Evolutionary conservation across 2,329 filamentous ascomycete genomes (phyloP), one percentile per base, ranked within the genome.

Genomic region (Pyricularia pennisetigena): DNA sequence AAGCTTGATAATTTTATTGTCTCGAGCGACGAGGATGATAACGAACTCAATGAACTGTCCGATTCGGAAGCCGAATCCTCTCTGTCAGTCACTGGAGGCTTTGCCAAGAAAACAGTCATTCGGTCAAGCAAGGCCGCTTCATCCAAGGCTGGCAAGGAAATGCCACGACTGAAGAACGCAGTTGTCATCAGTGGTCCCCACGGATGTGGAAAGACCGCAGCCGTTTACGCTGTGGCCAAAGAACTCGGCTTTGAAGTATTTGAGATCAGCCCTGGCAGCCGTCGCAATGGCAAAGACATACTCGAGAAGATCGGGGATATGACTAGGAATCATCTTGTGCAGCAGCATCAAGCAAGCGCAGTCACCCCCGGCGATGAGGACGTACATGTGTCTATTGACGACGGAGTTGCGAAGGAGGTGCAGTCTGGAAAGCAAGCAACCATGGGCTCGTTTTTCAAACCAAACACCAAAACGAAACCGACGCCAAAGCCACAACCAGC

Each of bases 221-320:
- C 93, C 1, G 90, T 97, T 0, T 94, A 96, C 77, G 95, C 95
- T 4, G 90, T 94, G 61, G 94, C 95, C 4, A 94, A 92, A 74
- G 94, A 99, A 78, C 83, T 98, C 20, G 93, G 87, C 0, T 98
- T 96, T 74, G 94, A 97, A 74, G 86, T 99, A 1, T 99, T 99
- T 72, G 95, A 99, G 78, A 93, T 99, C 75, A 96, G 97, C 74
- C 81, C 94, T 0, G 88, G 92, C 70, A 92, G 87, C 72, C 88
- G 94, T 66, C 85, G 95, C 70, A 97, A 88, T 74, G 94, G 94
- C 35, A 95, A 90, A 76, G 95, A 99, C 74, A 88, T 99, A 65
- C 77, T 97, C 41, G 95, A 99, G 74, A 92, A 87, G 72, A 92
- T 99, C 63, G 96, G 95, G 59, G 93, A 99, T 78, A 98, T 99